Evolutionary conservation across 2,329 filamentous ascomycete genomes (phyloP).

Genomic region (Fonsecaea multimorphosa): DNA sequence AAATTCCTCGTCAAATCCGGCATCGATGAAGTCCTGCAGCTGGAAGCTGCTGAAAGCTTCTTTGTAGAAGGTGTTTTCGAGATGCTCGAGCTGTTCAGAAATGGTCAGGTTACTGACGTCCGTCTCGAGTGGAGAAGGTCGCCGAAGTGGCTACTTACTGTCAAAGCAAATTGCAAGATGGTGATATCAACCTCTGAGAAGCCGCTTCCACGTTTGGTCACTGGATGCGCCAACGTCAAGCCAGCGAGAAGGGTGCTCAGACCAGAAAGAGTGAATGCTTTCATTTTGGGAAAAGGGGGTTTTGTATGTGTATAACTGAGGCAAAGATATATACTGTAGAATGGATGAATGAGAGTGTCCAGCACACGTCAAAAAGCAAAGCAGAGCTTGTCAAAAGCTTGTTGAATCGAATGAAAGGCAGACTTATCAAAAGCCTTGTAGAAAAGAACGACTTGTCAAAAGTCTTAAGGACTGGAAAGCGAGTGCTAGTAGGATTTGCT

Average conservation of each 20-base stretch:
- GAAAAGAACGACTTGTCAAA: conserved; percentile 37
- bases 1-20: conserved; percentile 63
- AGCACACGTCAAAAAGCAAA: conserved; percentile 30
- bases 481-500: conserved; percentile 24
- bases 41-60: conserved; percentile 72
- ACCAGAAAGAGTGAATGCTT: conserved; percentile 31
- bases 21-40: conserved; percentile 66
- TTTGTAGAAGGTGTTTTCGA: conserved; percentile 75
- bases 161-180: conserved; percentile 59
- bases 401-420: conserved; percentile 28
- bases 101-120: conserved; percentile 1
- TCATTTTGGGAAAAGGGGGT: conserved; percentile 29
- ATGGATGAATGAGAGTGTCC: conserved; percentile 32
- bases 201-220: conserved; percentile 18
- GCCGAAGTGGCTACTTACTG: conserved; percentile 28
- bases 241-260: conserved; percentile 31
- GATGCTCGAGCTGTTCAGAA: conserved; percentile 64
- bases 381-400: conserved; percentile 34
- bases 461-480: conserved; percentile 29
- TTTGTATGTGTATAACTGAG: not conserved
- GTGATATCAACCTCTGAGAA: conserved; percentile 59
- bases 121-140: not conserved
- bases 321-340: conserved; percentile 6
- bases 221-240: conserved; percentile 34
- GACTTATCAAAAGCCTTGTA: conserved; percentile 35